Percentiles rank a stretch among this genome's conserved stretches.
Conservation (phyloP, 495 filamentous ascomycete genomes). For the Thermothielavioides terrestris region DNA sequence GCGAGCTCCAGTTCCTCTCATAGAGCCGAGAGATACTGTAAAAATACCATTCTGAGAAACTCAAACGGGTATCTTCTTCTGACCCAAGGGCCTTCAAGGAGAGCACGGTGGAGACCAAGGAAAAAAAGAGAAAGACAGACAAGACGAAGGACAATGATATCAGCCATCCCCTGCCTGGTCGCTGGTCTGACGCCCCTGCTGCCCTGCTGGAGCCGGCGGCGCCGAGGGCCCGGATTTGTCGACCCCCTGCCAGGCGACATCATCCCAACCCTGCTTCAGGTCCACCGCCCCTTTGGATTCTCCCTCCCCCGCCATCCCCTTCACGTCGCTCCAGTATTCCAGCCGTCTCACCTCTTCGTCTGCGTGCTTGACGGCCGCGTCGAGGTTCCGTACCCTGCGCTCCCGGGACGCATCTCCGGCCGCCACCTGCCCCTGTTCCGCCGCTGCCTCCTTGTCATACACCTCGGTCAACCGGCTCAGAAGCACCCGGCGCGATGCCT, state of each 20-base stretch:
- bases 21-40: too few species aligned
- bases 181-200: too few species aligned
- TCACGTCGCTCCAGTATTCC: constrained; percentile 71
- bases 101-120: too few species aligned
- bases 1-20: too few species aligned
- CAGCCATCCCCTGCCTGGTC: too few species aligned
- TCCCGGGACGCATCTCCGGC: constrained; percentile 15
- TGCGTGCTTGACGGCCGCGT: constrained; percentile 50
- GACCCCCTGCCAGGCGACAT: constrained; percentile 32
- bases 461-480: constrained; percentile 55
- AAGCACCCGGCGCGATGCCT: constrained; percentile 72
- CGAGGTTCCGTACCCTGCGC: constrained; percentile 44
- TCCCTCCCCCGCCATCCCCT: constrained; percentile 49
- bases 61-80: too few species aligned
- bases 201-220: constrained; percentile 11
- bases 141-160: too few species aligned
- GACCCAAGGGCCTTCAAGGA: too few species aligned
- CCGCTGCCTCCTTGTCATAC: constrained; percentile 43
- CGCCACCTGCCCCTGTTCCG: constrained; percentile 3
- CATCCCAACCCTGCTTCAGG: constrained; percentile 38
- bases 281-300: constrained; percentile 40
- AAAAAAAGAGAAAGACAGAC: too few species aligned
- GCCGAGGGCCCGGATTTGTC: constrained; percentile 34
- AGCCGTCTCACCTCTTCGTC: constrained; percentile 58
- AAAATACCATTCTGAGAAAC: too few species aligned